Base-by-base conservation (phyloP, 176 grass and related monocot genomes). In the Rhynchospora breviuscula region DNA sequence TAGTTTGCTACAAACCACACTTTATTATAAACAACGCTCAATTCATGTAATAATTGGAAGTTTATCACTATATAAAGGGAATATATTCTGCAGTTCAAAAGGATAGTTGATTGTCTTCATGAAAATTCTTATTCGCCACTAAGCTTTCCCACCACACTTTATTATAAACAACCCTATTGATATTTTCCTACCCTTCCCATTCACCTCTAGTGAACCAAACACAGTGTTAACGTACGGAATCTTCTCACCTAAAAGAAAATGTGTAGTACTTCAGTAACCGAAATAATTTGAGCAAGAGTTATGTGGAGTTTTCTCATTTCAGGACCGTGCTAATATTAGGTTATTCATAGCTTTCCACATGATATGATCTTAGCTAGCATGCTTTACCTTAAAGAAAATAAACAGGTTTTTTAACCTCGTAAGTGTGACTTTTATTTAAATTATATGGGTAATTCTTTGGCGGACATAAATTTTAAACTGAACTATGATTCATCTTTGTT, bases 111-210 rank as follows among this genome's bases (percentile, higher is more conserved):
- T 80, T n/a, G 78, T 80, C 78, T 61, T 61, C 31, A 35, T n/a
- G 23, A 7, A 80, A 52, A 62, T 80, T 80, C 54, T 80, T 62
- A 62, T 62, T 62, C 78, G 10, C 78, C 78, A 62, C 78, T 80
- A 10, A 62, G 58, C 31, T 62, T 18, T n/a, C n/a, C n/a, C n/a
- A n/a, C n/a, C n/a, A n/a, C n/a, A n/a, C n/a, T n/a, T n/a, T n/a
- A n/a, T n/a, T n/a, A n/a, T n/a, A n/a, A n/a, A n/a, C n/a, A n/a
- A n/a, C n/a, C n/a, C n/a, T n/a, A n/a, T n/a, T n/a, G n/a, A n/a
- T n/a, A n/a, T n/a, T n/a, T n/a, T n/a, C n/a, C n/a, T n/a, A n/a
- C n/a, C n/a, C n/a, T n/a, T n/a, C n/a, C n/a, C n/a, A n/a, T n/a
- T n/a, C n/a, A n/a, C n/a, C n/a, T n/a, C n/a, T n/a, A n/a, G n/a